Percentiles rank a stretch among this genome's conserved stretches.
Conservation (phyloP, 2,329 filamentous ascomycete genomes). For the Diaporthe sp. region DNA sequence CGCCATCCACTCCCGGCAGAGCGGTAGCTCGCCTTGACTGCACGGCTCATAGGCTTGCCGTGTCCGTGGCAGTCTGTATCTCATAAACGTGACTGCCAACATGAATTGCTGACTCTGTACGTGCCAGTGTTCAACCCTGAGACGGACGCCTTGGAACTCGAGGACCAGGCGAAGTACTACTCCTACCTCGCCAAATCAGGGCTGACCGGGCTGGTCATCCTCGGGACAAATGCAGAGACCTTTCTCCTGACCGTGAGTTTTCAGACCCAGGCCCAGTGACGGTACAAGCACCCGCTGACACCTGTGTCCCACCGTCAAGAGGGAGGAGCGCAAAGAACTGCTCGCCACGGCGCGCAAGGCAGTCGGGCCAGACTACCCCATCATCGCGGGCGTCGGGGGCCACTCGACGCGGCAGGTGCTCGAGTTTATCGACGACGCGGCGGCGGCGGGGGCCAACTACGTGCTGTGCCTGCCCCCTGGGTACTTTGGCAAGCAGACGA, state of each 20-base stretch:
- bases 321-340: conserved; percentile 56
- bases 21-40: not conserved
- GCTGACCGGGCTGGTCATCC: conserved; percentile 50
- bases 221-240: conserved; percentile 53
- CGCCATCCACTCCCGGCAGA: not conserved
- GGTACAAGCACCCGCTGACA: not conserved
- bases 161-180: conserved; percentile 49
- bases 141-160: conserved; percentile 49
- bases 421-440: conserved; percentile 71
- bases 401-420: conserved; percentile 76
- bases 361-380: conserved; percentile 66
- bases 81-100: not conserved
- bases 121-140: conserved; percentile 48
- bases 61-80: not conserved
- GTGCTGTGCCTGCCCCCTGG: conserved; percentile 72
- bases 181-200: conserved; percentile 48
- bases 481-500: conserved; percentile 76
- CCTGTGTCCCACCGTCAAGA: conserved; percentile 4
- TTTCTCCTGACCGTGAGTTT: conserved; percentile 51
- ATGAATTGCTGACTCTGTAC: conserved; percentile 13
- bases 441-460: conserved; percentile 72
- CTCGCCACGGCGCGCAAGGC: conserved; percentile 67
- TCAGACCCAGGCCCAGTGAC: not conserved
- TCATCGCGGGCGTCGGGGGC: conserved; percentile 75
- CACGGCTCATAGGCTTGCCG: not conserved